Conservation (phyloP, 352 stramenopile species). For the Globisporangium recalcitrans region DNA sequence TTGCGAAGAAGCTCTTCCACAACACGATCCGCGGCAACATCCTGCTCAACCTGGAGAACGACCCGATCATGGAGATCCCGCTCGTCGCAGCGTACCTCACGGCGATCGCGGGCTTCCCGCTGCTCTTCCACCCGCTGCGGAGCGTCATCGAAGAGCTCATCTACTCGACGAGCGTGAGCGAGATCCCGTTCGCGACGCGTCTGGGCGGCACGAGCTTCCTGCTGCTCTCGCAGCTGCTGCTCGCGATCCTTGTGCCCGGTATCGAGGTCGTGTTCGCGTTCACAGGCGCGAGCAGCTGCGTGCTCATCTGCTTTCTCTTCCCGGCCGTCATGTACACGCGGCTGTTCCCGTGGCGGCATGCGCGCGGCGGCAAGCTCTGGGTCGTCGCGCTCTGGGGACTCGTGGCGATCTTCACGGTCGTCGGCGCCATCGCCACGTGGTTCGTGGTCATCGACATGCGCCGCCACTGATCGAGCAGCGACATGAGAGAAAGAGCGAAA, state of each 20-base stretch:
- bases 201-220: constrained; percentile 47
- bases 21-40: constrained; percentile 57
- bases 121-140: constrained; percentile 71
- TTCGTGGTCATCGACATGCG: constrained; percentile 5
- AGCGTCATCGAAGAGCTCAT: constrained; percentile 55
- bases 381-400: constrained; percentile 20
- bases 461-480: background rate
- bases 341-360: constrained; percentile 39
- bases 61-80: constrained; percentile 60
- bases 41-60: constrained; percentile 73
- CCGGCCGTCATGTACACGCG: constrained; percentile 36
- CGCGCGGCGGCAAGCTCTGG: constrained; percentile 10
- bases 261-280: constrained; percentile 53
- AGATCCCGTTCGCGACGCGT: constrained; percentile 43
- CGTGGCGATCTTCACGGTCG: constrained; percentile 26
- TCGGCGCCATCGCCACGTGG: constrained; percentile 21
- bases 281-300: constrained; percentile 39
- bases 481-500: background rate
- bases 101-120: constrained; percentile 64
- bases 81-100: constrained; percentile 67
- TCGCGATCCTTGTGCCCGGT: constrained; percentile 51
- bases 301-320: constrained; percentile 49
- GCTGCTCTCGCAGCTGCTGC: constrained; percentile 47
- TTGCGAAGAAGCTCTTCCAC: constrained; percentile 51
- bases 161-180: constrained; percentile 38